These are phyloP conservation scores for Lizonia empirigonia DNA, from an alignment of 2,329 filamentous ascomycete genomes.

Conservation along the genomic window DNA sequence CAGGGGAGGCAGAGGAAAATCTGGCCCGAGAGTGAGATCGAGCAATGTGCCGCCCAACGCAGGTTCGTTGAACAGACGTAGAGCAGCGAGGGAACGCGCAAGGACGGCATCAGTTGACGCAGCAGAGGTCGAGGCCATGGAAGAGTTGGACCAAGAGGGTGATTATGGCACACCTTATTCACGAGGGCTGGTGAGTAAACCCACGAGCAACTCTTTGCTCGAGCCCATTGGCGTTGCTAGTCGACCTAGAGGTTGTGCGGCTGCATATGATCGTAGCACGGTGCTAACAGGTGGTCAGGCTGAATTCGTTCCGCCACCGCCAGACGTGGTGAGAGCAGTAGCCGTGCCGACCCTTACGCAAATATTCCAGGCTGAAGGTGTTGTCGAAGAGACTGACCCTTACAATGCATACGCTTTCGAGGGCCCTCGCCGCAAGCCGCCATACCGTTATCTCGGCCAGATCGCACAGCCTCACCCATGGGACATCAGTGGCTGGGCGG, in stretches of 20 bases:
- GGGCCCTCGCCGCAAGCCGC: slow-evolving; percentile 23
- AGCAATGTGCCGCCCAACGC: neutral
- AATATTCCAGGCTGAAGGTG: slow-evolving; percentile 7
- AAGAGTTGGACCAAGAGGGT: neutral
- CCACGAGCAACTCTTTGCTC: neutral
- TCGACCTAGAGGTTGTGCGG: neutral
- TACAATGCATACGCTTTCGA: slow-evolving; percentile 23
- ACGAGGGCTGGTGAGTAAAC: slow-evolving; percentile 4
- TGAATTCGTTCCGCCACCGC: slow-evolving; percentile 11
- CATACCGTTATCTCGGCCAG: slow-evolving; percentile 26
- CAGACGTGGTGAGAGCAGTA: neutral
- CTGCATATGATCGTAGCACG: neutral
- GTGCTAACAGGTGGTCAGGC: slow-evolving; percentile 2
- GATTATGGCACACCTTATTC: neutral
- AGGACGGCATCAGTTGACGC: neutral
- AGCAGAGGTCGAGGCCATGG: neutral
- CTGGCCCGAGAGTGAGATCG: neutral
- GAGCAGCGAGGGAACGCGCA: neutral
- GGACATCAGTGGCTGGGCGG: slow-evolving; percentile 32
- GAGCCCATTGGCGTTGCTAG: too few relatives aligned
- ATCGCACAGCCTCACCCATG: slow-evolving; percentile 16
- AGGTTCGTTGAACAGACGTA: neutral
- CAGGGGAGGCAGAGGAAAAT: neutral
- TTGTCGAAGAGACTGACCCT: slow-evolving; percentile 11
- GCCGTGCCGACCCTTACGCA: neutral